Percentiles rank a stretch among this genome's conserved stretches.
Evolutionary conservation across 2,329 filamentous ascomycete genomes (phyloP).

Genomic region (Talaromyces islandicus): DNA sequence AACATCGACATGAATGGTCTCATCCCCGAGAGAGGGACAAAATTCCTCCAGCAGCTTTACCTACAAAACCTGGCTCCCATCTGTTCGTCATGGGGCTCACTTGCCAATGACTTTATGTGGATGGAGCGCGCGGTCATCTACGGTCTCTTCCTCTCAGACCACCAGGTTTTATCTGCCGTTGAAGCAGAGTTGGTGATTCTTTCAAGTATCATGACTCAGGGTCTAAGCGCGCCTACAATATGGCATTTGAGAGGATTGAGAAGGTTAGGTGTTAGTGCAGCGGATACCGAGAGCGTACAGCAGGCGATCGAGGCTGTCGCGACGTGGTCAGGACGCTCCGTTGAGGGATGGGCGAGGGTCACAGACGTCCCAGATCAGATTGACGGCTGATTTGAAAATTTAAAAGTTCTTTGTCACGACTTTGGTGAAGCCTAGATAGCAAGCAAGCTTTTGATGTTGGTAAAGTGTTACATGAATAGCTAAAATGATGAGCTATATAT

Average conservation of each 20-base stretch:
- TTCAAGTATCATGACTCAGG: slow-evolving; percentile 41
- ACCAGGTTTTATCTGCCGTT: slow-evolving; percentile 33
- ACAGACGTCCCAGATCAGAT: slow-evolving; percentile 16
- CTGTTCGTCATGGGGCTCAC: slow-evolving; percentile 24
- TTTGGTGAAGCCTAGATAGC: neutral
- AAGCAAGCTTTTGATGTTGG: neutral
- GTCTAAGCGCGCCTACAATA: slow-evolving; percentile 33
- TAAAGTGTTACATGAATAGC: neutral
- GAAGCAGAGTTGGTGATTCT: slow-evolving; percentile 42
- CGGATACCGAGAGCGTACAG: slow-evolving; percentile 35
- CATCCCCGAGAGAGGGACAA: slow-evolving; percentile 22
- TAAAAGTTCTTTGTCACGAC: neutral
- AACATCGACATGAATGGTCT: slow-evolving; percentile 15
- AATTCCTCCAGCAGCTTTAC: slow-evolving; percentile 25
- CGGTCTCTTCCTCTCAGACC: slow-evolving; percentile 45
- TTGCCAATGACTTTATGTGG: slow-evolving; percentile 52
- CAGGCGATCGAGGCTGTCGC: slow-evolving; percentile 17
- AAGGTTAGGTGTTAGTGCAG: slow-evolving; percentile 31
- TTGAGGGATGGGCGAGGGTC: slow-evolving; percentile 17
- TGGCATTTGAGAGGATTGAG: slow-evolving; percentile 43
- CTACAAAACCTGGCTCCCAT: slow-evolving; percentile 23
- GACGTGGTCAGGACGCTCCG: slow-evolving; percentile 15
- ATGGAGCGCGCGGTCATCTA: slow-evolving; percentile 73
- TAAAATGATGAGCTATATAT: neutral
- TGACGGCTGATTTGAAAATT: neutral